Base-by-base conservation (phyloP, 2,329 filamentous ascomycete species). In the Sporothrix inflata region DNA sequence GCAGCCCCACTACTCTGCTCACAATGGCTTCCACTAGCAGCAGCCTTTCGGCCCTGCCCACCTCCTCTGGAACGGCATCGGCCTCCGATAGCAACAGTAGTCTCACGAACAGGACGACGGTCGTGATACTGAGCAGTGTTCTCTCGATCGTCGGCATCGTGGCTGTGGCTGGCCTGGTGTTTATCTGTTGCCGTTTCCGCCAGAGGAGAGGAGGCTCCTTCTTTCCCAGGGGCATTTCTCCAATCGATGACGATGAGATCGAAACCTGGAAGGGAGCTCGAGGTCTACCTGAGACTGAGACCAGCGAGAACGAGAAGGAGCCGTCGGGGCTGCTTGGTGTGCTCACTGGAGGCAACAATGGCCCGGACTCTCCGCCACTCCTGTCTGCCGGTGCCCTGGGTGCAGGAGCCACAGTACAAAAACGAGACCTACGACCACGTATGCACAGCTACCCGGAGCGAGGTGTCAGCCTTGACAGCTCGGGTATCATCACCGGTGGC, bases 221-320 rank as follows among this genome's bases (percentile, higher is more conserved):
- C 71, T 83, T 87, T 75, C 82, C 83, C 68, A 82, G 89, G 68
- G 87, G 87, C 65, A 87, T 87, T 60, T 87, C 88, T 0, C 89
- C 89, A 14, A 89, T 91, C 73, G 85, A 87, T 74, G 89, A 91
- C 76, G 88, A 90, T 73, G 89, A 91, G 78, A 91, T 91, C 73
- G 87, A 87, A 75, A 89, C 87, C 4, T 91, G 89, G 89, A 89
- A 87, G 77, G 80, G 81, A 38, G 81, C 80, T 70, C 78, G 77
- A 40, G 21, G 34, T 8, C 63, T 27, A 19, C 60, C 60, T 4
- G 38, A 19, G 24, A 24, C 34, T 19, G 49, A 30, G 40, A 45
- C 14, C 11, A 57, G 34, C 40, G 53, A 49, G 63, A 34, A 45
- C 6, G 72, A 73, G 24, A 69, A 63, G 49, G 45, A 21, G 9